These are phyloP conservation scores for Umbilicus rupestris DNA, from an alignment of 164 flowering plant species.

Conservation along the genomic window DNA sequence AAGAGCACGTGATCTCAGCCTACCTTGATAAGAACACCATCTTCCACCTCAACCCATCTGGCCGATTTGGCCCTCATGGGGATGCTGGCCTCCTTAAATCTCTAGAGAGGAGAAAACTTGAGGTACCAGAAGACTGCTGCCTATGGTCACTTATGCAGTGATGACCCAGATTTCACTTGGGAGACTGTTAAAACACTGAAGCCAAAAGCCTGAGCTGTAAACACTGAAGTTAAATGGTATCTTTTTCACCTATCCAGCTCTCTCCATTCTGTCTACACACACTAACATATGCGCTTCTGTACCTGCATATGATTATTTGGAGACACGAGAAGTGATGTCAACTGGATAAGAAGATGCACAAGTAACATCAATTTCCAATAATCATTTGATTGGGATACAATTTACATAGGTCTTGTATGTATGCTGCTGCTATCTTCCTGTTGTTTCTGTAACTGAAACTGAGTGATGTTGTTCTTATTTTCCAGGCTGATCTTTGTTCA, in stretches of 20 bases:
- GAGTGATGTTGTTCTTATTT: not conserved
- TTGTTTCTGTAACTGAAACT: not conserved
- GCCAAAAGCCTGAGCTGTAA: constrained; percentile 36
- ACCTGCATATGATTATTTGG: too few species aligned
- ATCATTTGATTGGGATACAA: not conserved
- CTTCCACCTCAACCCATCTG: constrained; percentile 69
- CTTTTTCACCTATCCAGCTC: too few species aligned
- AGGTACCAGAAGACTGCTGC: constrained; percentile 71
- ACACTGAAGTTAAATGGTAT: too few species aligned
- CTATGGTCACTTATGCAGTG: constrained; percentile 64
- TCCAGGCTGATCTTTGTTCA: not conserved
- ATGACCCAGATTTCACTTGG: constrained; percentile 66
- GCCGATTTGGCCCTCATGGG: constrained; percentile 64
- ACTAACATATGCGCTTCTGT: too few species aligned
- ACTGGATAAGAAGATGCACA: too few species aligned
- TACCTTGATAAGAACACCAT: constrained; percentile 60
- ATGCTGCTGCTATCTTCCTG: not conserved
- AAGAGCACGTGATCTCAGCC: constrained; percentile 53
- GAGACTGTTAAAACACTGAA: constrained; percentile 45
- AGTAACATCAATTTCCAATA: too few species aligned
- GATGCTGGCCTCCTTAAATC: constrained; percentile 64
- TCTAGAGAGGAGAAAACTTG: constrained; percentile 58
- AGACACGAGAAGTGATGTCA: too few species aligned
- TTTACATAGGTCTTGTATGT: not conserved
- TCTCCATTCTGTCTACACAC: too few species aligned